A percentile compares a stretch with the other conserved stretches of the same genome.
phyloP scores from a whole-genome alignment of 2,329 filamentous ascomycete genomes.

The Xenosphaeropsis pyriputrescens region DNA sequence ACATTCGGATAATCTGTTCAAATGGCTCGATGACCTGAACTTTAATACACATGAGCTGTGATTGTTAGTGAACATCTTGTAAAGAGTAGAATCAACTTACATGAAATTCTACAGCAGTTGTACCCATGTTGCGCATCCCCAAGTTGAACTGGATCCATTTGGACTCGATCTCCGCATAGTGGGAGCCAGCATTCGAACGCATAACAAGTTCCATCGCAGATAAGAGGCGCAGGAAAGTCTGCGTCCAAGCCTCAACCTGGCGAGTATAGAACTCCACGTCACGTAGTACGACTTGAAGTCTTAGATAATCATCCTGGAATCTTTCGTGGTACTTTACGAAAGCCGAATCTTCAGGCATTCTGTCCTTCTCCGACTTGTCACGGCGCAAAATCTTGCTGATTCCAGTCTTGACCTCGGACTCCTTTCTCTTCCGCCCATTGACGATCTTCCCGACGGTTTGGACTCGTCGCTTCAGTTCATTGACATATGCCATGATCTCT shows the following conservation, averaged over 20 bases:
- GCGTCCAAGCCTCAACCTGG: conserved; percentile 66
- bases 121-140: conserved; percentile 73
- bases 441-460: conserved; percentile 87
- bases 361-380: conserved; percentile 29
- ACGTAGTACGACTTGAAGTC: conserved; percentile 70
- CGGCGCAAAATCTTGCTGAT: conserved; percentile 83
- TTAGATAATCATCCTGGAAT: conserved; percentile 84
- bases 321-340: conserved; percentile 73
- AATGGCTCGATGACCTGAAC: conserved; percentile 79
- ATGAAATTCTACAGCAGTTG: conserved; percentile 72
- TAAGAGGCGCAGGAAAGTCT: conserved; percentile 67
- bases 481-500: conserved; percentile 69
- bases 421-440: conserved; percentile 63
- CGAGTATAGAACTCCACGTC: conserved; percentile 89
- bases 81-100: conserved; percentile 30
- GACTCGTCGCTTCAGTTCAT: conserved; percentile 89
- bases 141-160: conserved; percentile 90
- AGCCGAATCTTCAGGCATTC: conserved; percentile 57
- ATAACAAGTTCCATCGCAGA: conserved; percentile 74
- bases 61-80: conserved; percentile 4
- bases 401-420: conserved; percentile 74
- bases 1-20: conserved; percentile 61
- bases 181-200: conserved; percentile 57
- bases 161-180: conserved; percentile 76
- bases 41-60: conserved; percentile 48